These are phyloP conservation scores for Coemansia sp. DNA, from an alignment of 192 early-diverging fungal species.

Conservation along the genomic window DNA sequence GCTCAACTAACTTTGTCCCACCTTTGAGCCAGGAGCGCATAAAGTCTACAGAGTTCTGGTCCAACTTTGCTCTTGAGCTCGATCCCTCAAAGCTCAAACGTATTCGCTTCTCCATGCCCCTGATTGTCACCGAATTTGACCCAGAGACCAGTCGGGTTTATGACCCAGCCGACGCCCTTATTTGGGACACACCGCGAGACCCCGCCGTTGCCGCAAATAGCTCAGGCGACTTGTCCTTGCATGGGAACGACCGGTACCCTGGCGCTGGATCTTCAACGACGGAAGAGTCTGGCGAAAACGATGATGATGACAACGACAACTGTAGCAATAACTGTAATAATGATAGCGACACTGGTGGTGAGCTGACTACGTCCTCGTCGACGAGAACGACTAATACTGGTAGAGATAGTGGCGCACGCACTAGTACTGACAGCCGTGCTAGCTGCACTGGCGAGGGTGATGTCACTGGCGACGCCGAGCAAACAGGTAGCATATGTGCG, in stretches of 20 bases:
- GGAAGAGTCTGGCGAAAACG: not conserved
- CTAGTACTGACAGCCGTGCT: not conserved
- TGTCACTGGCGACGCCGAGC: not conserved
- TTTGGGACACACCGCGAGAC: constrained; percentile 5
- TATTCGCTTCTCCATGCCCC: constrained; percentile 58
- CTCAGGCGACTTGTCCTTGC: not conserved
- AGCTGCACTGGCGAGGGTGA: not conserved
- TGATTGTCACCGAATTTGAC: constrained; percentile 57
- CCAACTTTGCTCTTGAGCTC: constrained; percentile 53
- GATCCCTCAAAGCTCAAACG: constrained; percentile 50
- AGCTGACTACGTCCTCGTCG: not conserved
- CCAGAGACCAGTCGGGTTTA: constrained; percentile 39
- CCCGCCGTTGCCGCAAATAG: not conserved
- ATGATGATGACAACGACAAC: not conserved
- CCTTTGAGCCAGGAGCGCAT: constrained; percentile 56
- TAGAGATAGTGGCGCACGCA: not conserved
- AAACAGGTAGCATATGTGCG: not conserved
- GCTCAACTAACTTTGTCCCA: constrained; percentile 45
- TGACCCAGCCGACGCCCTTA: constrained; percentile 10
- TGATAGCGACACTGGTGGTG: not conserved
- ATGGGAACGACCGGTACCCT: constrained; percentile 4
- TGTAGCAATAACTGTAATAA: constrained; percentile 12
- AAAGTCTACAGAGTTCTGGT: constrained; percentile 56
- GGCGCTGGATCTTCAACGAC: not conserved
- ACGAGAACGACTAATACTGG: not conserved